Evolutionary conservation across 371 early-diverging fungal species (phyloP), one percentile per base, ranked within the genome.

Genomic region (Rhizopus delemar): DNA sequence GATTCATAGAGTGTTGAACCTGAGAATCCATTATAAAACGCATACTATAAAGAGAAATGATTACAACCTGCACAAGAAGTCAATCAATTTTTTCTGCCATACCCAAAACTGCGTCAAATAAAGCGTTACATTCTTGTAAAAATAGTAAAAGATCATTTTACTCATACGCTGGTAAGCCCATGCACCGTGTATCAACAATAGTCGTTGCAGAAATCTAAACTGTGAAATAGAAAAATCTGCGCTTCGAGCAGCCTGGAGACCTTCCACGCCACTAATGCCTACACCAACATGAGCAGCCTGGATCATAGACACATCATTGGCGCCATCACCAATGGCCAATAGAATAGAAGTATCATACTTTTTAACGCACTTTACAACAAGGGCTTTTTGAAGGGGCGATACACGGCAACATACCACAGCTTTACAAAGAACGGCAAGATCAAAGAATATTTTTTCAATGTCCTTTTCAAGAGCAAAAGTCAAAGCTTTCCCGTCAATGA

Each of bases 221-320:
- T 96, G 92, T 4, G 92, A 90, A 59, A 99, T 93, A 34, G 95
- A 90, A 73, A 95, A 97, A 79, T 99, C 99, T 0, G 97, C 90
- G 51, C 94, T 89, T 32, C 97, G 87, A 1, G 96, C 92, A 6
- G 99, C 99, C 66, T 97, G 97, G 41, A 95, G 81, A 15, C 99
- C 99, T 71, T 99, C 99, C 60, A 92, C 87, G 31, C 99, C 99
- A 58, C 91, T 92, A 55, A 99, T 98, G 55, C 99, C 99, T 29
- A 99, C 88, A 56, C 92, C 91, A 0, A 99, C 95, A 68, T 97
- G 94, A 8, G 99, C 96, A 12, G 93, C 93, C 72, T 94, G 92
- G 51, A 99, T 92, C 99, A 99, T 99, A 49, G 90, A 86, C 8
- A 99, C 97, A 71, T 99, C 99, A 71, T 99, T 99, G 28, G 97